Evolutionary conservation across 129 eudicot species (phyloP), one percentile per base, ranked within the genome.

Genomic region (Artemisia tridentata): DNA sequence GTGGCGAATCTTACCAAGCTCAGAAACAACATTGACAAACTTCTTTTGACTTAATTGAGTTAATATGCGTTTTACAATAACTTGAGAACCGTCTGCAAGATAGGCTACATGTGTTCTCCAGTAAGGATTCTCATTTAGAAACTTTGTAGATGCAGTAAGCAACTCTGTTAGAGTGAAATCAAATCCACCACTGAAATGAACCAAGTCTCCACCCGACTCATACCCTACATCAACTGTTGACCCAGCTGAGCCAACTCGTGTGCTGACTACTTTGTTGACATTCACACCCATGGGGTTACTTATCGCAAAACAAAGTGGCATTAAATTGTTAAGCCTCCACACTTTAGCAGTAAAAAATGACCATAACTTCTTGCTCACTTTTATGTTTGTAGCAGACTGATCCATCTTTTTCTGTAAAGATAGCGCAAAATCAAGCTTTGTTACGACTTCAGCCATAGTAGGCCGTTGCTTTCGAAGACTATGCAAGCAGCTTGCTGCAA

Each of bases 41-140:
- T 87, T 86, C 50, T 68, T 68, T 52, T 29, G 73, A 49, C 11
- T 68, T 68, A 68, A 15, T 10, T 16, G 49, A 52, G 73, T 68
- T 31, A 27, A 57, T 51, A 68, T 52, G 67, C 80, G 69, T 50
- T 87, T 87, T n/a, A 84, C 90, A 11, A 88, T 84, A 14, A 87
- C 89, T 68, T 82, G 84, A 64, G 59, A 73, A 10, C 84, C 86
- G 75, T 84, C 84, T 63, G 79, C 77, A 72, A 87, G 60, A 7
- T 80, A 81, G 20, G 89, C 87, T 71, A 77, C 83, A 47, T 87
- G 81, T 17, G 85, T 88, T 27, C 87, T 84, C 21, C 87, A 86
- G 71, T 81, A 84, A 54, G 87, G 83, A 67, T 88, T 87, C 59
- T 82, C 85, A 15, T 86, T 86, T 80, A 87, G 78, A 18, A 81